Evolutionary conservation across 176 grass and related monocot species (phyloP).

Genomic region (Lolium multiflorum): DNA sequence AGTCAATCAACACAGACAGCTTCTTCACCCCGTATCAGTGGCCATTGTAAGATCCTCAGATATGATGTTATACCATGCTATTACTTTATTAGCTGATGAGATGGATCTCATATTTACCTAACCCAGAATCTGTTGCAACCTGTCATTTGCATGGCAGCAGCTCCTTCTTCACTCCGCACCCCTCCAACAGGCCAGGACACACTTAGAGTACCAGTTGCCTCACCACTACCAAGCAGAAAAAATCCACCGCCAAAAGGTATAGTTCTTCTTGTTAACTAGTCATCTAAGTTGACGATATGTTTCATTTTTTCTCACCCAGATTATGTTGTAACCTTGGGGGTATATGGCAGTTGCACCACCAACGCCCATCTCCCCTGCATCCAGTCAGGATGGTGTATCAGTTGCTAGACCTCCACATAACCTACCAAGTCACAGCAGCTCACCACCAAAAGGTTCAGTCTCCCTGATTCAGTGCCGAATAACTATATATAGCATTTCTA

Average conservation of each 20-base stretch:
- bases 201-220: slow-evolving; percentile 37
- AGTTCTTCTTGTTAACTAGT: slow-evolving; percentile 5
- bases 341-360: slow-evolving; percentile 41
- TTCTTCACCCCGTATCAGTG: slow-evolving; percentile 32
- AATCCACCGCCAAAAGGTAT: slow-evolving; percentile 47
- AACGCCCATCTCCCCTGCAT: slow-evolving; percentile 31
- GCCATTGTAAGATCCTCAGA: slow-evolving; percentile 37
- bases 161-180: slow-evolving; percentile 48
- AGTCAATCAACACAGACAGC: slow-evolving; percentile 13
- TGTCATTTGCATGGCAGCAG: slow-evolving; percentile 33
- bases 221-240: slow-evolving; percentile 37
- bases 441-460: slow-evolving; percentile 40
- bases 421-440: slow-evolving; percentile 27
- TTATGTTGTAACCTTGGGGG: slow-evolving; percentile 15
- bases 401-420: slow-evolving; percentile 34
- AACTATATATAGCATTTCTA: not conserved
- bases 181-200: slow-evolving; percentile 40
- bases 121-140: slow-evolving; percentile 37
- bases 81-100: slow-evolving; percentile 36
- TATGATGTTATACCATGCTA: slow-evolving; percentile 12
- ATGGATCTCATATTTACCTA: slow-evolving; percentile 39
- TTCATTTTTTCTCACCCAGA: slow-evolving; percentile 27
- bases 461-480: slow-evolving; percentile 13
- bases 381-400: slow-evolving; percentile 27
- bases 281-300: not conserved